Conservation (phyloP, 2,329 filamentous ascomycete genomes). For the Hawksworthiomyces lignivorus region DNA sequence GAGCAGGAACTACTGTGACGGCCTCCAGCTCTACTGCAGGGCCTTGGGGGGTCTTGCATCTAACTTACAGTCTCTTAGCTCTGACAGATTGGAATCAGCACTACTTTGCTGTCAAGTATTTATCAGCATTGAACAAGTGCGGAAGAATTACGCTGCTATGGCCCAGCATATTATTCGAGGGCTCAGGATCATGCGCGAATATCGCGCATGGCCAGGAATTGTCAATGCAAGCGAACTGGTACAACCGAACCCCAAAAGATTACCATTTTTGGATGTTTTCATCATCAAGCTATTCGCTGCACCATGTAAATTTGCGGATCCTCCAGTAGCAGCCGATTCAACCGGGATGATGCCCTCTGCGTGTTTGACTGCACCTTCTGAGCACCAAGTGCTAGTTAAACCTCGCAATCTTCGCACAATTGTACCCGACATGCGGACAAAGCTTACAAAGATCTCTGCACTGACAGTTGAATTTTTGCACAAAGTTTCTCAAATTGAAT, state of each 20-base stretch:
- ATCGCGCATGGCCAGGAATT: constrained; percentile 28
- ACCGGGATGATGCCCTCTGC: too few relatives aligned
- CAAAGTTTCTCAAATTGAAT: too few relatives aligned
- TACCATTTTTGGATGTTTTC: constrained; percentile 34
- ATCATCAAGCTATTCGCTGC: constrained; percentile 34
- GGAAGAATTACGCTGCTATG: constrained; percentile 32
- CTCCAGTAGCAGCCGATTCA: constrained; percentile 13
- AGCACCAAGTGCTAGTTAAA: constrained; percentile 16
- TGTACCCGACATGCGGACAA: too few relatives aligned
- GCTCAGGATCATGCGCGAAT: constrained; percentile 35
- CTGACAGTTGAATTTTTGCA: too few relatives aligned
- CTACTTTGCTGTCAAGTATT: constrained; percentile 39
- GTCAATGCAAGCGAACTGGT: background rate
- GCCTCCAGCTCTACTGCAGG: constrained; percentile 34
- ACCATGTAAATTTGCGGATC: constrained; percentile 33
- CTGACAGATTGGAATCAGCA: constrained; percentile 27
- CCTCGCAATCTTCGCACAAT: constrained; percentile 18
- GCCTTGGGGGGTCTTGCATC: constrained; percentile 32
- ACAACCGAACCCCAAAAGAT: constrained; percentile 5
- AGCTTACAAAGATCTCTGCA: too few relatives aligned
- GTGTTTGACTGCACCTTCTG: background rate
- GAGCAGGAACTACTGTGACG: constrained; percentile 24
- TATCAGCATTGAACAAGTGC: constrained; percentile 39
- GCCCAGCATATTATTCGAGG: constrained; percentile 34
- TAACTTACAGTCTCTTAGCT: constrained; percentile 26